Base-by-base conservation (phyloP, 345 rosid genomes). In the Dovyalis caffra region DNA sequence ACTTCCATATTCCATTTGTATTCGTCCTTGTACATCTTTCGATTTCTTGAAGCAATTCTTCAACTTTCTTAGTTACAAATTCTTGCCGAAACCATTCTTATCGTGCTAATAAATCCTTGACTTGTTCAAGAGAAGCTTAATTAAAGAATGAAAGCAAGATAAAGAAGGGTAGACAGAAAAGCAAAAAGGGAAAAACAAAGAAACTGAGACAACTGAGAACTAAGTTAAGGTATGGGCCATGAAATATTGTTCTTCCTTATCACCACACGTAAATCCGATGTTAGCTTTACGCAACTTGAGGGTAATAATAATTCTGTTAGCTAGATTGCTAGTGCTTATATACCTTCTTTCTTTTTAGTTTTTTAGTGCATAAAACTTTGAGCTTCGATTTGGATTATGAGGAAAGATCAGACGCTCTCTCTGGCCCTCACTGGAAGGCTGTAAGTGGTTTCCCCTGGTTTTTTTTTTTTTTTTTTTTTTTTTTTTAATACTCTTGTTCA, bases 341-440 rank as follows among this genome's bases (percentile, higher is more conserved):
- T 21, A 33, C 8, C 47, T 7, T 18, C 40, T 12, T 32, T 0
- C 25, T 35, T 31, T 23, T 31, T 51, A 65, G 26, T 20, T 65
- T 35, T 65, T 23, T 4, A 8, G 40, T 12, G 37, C 20, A 23
- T 10, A 21, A 7, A 23, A 25, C 6, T 53, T 49, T 21, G 72
- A 51, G 33, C 71, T 43, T 25, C 40, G 15, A 63, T 6, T 64
- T 49, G 76, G 61, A 45, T 23, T 1, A 0, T 26, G 74, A 58
- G 8, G 12, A 57, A 20, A 71, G 53, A 57, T 1, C 10, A 7
- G 40, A 47, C 49, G 76, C 32, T 74, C 31, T 35, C 64, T 1
- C 57, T 16, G 40, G 21, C 18, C 78, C 78, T 75, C 72, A 58
- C 35, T 66, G 47, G 78, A 53, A 20, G 35, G 64, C 26, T 68